Base-by-base conservation (phyloP, 2,329 filamentous ascomycete genomes). In the Lachnellula arida region DNA sequence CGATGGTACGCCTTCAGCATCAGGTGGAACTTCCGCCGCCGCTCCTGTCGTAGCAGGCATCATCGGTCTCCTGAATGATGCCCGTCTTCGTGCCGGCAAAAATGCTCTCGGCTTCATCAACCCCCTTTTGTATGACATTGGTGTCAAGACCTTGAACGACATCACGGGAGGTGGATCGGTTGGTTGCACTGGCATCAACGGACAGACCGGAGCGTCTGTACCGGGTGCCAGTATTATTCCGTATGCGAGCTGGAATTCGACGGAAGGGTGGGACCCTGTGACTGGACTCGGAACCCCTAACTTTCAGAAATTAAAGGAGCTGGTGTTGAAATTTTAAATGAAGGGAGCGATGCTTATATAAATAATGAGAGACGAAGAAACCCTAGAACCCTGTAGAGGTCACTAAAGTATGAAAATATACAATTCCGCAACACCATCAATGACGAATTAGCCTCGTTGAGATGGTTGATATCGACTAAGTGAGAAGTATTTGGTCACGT, bases 21-120 rank as follows among this genome's bases (percentile, higher is more conserved):
- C 59, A 70, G 59, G 78, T 28, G 44, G 44, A 22, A 46, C 44
- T 28, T 46, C 44, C 23, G 81, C 81, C 11, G 78, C 84, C 0
- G 71, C 80, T 0, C 86, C 86, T 0, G 72, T 81, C 0, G 81
- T 82, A 23, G 79, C 81, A 0, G 79, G 76, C 6, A 74, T 88
- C 48, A 72, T 88, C 42, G 74, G 80, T 1, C 75, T 88, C 4
- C 71, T 88, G 54, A 88, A 88, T 62, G 84, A 87, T 62, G 81
- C 79, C 0, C 73, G 81, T 35, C 68, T 86, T 17, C 70, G 75
- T 0, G 71, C 69, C 6, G 78, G 78, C 5, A 76, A 79, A 65
- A 61, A 55, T 9, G 65, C 72, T 1, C 54, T 76, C 0, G 82
- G 82, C 0, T 85, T 82, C 71, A 58, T 85, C 47, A 85, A 86